A percentile compares a stretch with the other conserved stretches of the same genome.
These are phyloP conservation scores for Leucoagaricus sp. DNA, from an alignment of 1,284 basidiomycete genomes.

Conservation along the genomic window DNA sequence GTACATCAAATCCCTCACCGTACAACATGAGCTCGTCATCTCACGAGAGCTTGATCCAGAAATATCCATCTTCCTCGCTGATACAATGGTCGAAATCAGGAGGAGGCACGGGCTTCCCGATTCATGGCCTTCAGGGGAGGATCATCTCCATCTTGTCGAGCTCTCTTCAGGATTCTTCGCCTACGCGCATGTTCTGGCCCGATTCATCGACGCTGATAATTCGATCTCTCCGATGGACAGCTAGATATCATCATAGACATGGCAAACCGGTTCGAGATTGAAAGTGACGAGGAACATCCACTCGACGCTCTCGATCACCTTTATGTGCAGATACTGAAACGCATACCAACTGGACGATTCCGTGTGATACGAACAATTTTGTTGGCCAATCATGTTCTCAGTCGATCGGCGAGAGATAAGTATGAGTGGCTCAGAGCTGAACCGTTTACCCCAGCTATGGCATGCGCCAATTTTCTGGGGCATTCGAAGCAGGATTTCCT, in stretches of 20 bases:
- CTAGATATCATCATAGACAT: not conserved
- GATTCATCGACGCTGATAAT: slow-evolving; percentile 16
- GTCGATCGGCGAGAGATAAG: too few relatives aligned
- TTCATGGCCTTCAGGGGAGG: slow-evolving; percentile 5
- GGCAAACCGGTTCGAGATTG: not conserved
- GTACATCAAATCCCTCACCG: not conserved
- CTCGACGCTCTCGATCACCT: not conserved
- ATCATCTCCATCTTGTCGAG: not conserved
- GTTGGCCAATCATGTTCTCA: too few relatives aligned
- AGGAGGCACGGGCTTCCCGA: not conserved
- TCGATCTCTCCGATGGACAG: not conserved
- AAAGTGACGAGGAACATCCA: not conserved
- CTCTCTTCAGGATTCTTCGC: slow-evolving; percentile 8
- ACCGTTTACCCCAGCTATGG: not conserved
- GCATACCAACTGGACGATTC: too few relatives aligned
- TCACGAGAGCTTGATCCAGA: slow-evolving; percentile 8
- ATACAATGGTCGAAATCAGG: not conserved
- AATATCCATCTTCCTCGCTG: slow-evolving; percentile 1
- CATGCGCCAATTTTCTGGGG: not conserved
- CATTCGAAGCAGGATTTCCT: not conserved
- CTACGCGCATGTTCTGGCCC: slow-evolving; percentile 16
- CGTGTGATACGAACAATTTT: too few relatives aligned
- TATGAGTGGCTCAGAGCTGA: not conserved
- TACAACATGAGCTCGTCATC: not conserved
- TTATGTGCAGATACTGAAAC: not conserved